Conservation (phyloP, 257 asterid genomes). For the Solanum ahanhuiri region DNA sequence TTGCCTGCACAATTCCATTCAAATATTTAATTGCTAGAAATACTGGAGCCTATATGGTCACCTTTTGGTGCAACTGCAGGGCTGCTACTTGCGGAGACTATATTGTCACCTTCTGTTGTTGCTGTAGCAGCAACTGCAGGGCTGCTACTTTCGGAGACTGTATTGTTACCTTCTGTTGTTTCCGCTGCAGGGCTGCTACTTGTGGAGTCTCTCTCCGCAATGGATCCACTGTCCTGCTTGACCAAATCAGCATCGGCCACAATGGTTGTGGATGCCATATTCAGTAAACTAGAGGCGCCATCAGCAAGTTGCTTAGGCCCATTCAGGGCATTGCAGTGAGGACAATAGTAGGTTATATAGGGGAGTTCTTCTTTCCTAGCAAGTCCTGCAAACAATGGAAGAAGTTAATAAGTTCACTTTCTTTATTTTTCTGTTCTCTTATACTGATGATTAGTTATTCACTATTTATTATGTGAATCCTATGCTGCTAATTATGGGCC, state of each 20-base stretch:
- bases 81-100: neutral
- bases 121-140: neutral
- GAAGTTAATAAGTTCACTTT: neutral
- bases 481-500: neutral
- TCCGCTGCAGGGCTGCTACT: neutral
- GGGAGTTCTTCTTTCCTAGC: conserved; percentile 83
- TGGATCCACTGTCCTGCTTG: conserved; percentile 4
- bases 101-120: neutral
- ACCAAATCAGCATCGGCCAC: conserved; percentile 11
- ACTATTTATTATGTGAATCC: neutral
- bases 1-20: neutral
- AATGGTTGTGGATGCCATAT: conserved; percentile 8
- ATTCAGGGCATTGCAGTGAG: conserved; percentile 77
- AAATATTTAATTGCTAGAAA: neutral
- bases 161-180: neutral
- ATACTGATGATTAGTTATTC: neutral
- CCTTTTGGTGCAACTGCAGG: neutral
- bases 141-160: neutral
- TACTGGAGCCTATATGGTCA: neutral
- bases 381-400: conserved; percentile 46
- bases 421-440: neutral
- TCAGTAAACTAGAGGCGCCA: conserved; percentile 27
- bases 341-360: conserved; percentile 73
- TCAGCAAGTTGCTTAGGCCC: conserved; percentile 37
- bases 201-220: neutral